Conservation (phyloP, 2,329 filamentous ascomycete genomes). For the Aspergillus glaucus region DNA sequence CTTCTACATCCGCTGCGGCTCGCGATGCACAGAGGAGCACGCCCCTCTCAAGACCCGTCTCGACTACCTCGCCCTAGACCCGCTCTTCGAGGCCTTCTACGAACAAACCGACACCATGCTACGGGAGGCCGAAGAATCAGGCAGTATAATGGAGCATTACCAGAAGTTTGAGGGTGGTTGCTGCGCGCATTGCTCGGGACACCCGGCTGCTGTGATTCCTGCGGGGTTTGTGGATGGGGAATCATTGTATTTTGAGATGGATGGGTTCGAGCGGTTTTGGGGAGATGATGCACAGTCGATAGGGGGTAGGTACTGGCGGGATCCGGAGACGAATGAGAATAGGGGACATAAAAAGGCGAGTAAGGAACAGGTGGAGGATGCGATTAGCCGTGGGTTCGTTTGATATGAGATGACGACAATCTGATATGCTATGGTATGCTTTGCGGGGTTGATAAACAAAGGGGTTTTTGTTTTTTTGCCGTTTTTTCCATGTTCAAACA, state of each 20-base stretch:
- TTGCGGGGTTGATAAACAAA: background rate
- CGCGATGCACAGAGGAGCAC: slow-evolving; percentile 10
- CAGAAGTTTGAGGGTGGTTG: background rate
- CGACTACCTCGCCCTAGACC: slow-evolving; percentile 9
- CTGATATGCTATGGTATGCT: background rate
- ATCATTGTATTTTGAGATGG: slow-evolving; percentile 10
- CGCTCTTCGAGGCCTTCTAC: slow-evolving; percentile 10
- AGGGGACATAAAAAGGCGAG: background rate
- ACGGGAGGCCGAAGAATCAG: background rate
- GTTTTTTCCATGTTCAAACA: background rate
- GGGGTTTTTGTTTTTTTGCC: background rate
- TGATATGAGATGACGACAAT: background rate
- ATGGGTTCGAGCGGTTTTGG: slow-evolving; percentile 11
- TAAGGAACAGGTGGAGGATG: background rate
- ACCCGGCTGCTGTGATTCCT: slow-evolving; percentile 13
- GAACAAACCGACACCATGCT: background rate
- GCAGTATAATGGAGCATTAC: background rate
- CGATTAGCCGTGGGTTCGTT: background rate
- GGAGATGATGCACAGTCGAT: slow-evolving; percentile 7
- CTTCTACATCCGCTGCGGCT: slow-evolving; percentile 7
- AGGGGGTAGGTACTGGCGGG: background rate
- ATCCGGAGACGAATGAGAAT: background rate
- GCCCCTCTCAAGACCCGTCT: slow-evolving; percentile 13
- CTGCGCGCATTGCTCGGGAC: slow-evolving; percentile 15
- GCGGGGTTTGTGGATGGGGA: slow-evolving; percentile 6